Base-by-base conservation (phyloP, 257 asterid genomes). In the Ligustrum vulgare region DNA sequence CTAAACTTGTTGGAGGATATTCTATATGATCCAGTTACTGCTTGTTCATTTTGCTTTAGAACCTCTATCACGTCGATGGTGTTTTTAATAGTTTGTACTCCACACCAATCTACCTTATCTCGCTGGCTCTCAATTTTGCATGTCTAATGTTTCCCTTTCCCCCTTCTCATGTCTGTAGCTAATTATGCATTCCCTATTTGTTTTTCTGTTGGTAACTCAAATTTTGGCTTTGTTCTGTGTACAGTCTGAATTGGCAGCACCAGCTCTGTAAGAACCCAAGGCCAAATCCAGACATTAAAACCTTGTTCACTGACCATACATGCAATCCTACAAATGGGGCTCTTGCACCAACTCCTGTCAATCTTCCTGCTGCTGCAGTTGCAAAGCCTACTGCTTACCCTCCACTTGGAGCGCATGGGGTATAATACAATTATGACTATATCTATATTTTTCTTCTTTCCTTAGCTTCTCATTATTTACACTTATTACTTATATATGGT, bases 221-320 rank as follows among this genome's bases (percentile, higher is more conserved):
- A 80, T 39, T 63, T 69, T 75, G 69, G 36, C 47, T 73, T 31
- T 73, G 11, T 77, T 49, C 66, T 81, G 54, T 73, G 58, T 86
- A 77, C 89, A 94, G 98, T 85, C 89, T 94, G 83, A 94, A 94
- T 84, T 94, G 98, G 98, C 98, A 94, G 88, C 98, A 94, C 84
- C 98, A 94, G 85, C 94, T 94, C 41, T 94, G 98, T 78, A 92
- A 94, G 84, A 92, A 89, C 80, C 98, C 97, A 9, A 89, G 98
- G 91, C 86, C 96, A 64, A 94, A 92, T 79, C 98, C 98, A 15
- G 98, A 94, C 83, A 94, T 94, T 72, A 94, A 92, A 85, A 94
- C 98, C 66, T 84, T 94, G 83, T 94, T 94, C 85, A 84, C 81
- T 8, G 98, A 94, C 80, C 97, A 94, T 77, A 82, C 92, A 69